Base-by-base conservation (phyloP, 2,329 filamentous ascomycete species). In the Rhynchosporium secalis region DNA sequence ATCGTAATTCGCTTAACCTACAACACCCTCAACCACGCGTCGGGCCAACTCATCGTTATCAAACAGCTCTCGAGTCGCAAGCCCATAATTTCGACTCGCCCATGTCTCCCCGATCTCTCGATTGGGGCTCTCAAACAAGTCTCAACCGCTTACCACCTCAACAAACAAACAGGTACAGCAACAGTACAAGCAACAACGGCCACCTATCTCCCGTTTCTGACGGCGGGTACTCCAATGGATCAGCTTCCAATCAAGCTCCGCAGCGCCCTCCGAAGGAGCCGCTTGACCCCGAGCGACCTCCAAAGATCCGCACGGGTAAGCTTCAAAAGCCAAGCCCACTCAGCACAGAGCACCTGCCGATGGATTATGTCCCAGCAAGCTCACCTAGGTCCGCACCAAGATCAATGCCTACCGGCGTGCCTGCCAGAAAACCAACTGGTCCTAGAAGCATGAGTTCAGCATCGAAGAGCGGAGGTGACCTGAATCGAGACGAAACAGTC, bases 11-110 rank as follows among this genome's bases (percentile, higher is more conserved):
- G 31, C 75, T 93, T 61, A 91, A 92, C 70, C 78, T 94, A 45
- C 86, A 92, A 72, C 90, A 94, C 75, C 90, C 90, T 5, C 90
- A 93, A 73, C 90, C 90, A 8, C 81, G 89, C 33, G 86, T 84
- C 20, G 90, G 90, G 0, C 86, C 90, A 61, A 91, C 87, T 0
- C 85, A 89, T 72, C 86, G 87, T 31, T 91, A 91, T 75, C 86
- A 90, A 69, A 89, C 84, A 31, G 85, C 88, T 1, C 80, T 93
- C 26, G 90, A 94, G 76, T 85, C 82, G 8, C 87, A 90, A 64
- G 90, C 90, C 3, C 83, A 88, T 59, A 83, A 87, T 61, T 92
- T 85, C 72, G 83, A 86, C 66, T 64, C 68, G 1, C 81, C 85
- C 1, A 81, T 81, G 77, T 86, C 85, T 36, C 86, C 85, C 3